Conservation (phyloP, 129 eudicot species). For the sunflower (Helianthus annuus) region HanXRQr2.0-SUNRISE NC_035446.2:146128403-146128902, state of each 20-base stretch:
- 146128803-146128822: slow-evolving; percentile 94
- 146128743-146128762: not conserved
- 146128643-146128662: slow-evolving; percentile 75
- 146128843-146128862: slow-evolving; percentile 65
- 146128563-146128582: slow-evolving; percentile 91
- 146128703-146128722: slow-evolving; percentile 98
- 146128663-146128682: slow-evolving; percentile 90
- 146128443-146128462: slow-evolving; percentile 85
- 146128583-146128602: slow-evolving; percentile 82
- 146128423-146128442: slow-evolving; percentile 84
- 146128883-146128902: slow-evolving; percentile 41
- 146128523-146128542: not conserved
- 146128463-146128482: slow-evolving; percentile 68
- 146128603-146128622: slow-evolving; percentile 77
- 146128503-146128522: not conserved
- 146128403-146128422: slow-evolving; percentile 94
- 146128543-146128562: slow-evolving; percentile 48
- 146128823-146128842: slow-evolving; percentile 93
- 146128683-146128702: slow-evolving; percentile 87
- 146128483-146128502: not conserved
- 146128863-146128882: slow-evolving; percentile 79
- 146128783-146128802: slow-evolving; percentile 36
- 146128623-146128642: slow-evolving; percentile 72
- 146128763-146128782: not conserved
- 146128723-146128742: slow-evolving; percentile 46